Base-by-base conservation (phyloP, 140 eudicot genomes). In the Bidens hawaiensis region DNA sequence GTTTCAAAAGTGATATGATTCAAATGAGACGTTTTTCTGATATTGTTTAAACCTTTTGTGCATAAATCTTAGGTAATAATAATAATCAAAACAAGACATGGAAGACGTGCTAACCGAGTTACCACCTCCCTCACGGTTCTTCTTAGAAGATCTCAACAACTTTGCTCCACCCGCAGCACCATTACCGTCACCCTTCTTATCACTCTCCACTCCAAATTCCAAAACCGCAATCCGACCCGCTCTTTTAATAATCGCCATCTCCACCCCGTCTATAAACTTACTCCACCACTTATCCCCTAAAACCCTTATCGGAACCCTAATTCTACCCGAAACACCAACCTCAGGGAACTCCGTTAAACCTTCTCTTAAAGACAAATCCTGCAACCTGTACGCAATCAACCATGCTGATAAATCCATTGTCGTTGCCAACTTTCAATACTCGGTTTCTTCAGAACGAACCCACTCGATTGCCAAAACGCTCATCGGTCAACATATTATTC, bases 91-190 rank as follows among this genome's bases (percentile, higher is more conserved):
- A 57, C 23, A 26, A 67, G 70, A 74, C 42, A 88, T 93, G 99
- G 99, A 93, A 60, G 96, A 93, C 64, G 96, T 93, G 56, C 55
- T 88, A 81, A 93, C 99, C 30, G 99, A 88, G 19, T 50, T 82
- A 50, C 99, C 99, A 27, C 99, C 99, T 56, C 99, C 99, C 65
- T 93, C 99, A 22, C 83, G 99, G 59, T 85, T 93, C 74, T 80
- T 88, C 54, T 42, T 79, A 72, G 99, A 93, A 76, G 99, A 88
- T 60, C 95, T 93, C 30, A 85, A 93, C 67, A 93, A 80, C 83
- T 93, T 93, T 69, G 71, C 87, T 42, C 99, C 95, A 55, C 91
- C 96, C 19, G 62, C 93, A 28, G 76, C 84, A 63, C 73, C 84
- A 48, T 79, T 93, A 34, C 99, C 99, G 7, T 65, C 80, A n/a